Conservation (phyloP, 805 yeast genomes). For the Kazachstania psychrophila region DNA sequence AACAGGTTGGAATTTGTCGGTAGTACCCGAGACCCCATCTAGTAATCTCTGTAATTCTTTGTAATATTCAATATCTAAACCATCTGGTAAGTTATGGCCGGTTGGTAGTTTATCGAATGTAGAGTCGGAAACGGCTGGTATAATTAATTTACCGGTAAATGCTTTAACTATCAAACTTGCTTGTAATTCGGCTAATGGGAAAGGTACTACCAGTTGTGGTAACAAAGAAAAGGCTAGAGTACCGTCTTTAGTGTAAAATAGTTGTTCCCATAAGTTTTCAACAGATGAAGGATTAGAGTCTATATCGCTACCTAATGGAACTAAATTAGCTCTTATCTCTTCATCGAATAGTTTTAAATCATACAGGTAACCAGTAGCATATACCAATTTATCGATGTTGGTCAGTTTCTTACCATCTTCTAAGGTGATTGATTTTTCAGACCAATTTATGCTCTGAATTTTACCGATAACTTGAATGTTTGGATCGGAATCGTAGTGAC, state of each 20-base stretch:
- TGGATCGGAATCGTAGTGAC: slow-evolving; percentile 3
- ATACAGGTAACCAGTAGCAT: slow-evolving; percentile 45
- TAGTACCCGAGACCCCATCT: slow-evolving; percentile 9
- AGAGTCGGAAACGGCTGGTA: slow-evolving; percentile 33
- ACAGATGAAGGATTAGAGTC: slow-evolving; percentile 5
- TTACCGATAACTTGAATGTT: slow-evolving; percentile 18
- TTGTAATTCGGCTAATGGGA: slow-evolving; percentile 53
- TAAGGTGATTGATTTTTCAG: slow-evolving; percentile 22
- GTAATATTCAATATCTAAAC: slow-evolving; percentile 22
- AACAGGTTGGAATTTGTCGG: slow-evolving; percentile 17
- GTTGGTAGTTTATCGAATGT: slow-evolving; percentile 3
- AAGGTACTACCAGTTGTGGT: slow-evolving; percentile 54
- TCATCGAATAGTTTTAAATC: slow-evolving; percentile 36
- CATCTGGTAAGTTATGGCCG: slow-evolving; percentile 14
- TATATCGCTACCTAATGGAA: slow-evolving; percentile 4
- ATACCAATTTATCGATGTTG: slow-evolving; percentile 34
- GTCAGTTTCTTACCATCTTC: slow-evolving; percentile 26
- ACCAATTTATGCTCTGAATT: slow-evolving; percentile 24
- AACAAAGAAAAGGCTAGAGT: slow-evolving; percentile 55
- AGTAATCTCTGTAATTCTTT: slow-evolving; percentile 17
- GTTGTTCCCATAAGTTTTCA: slow-evolving; percentile 49
- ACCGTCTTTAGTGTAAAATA: slow-evolving; percentile 50
- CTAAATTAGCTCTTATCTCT: slow-evolving; percentile 17
- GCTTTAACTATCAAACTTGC: slow-evolving; percentile 57
- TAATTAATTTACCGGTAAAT: slow-evolving; percentile 42